A percentile compares a stretch with the other conserved stretches of the same genome.
phyloP scores from a whole-genome alignment of 2,329 filamentous ascomycete genomes.

The Furcasterigmium furcatum region DNA sequence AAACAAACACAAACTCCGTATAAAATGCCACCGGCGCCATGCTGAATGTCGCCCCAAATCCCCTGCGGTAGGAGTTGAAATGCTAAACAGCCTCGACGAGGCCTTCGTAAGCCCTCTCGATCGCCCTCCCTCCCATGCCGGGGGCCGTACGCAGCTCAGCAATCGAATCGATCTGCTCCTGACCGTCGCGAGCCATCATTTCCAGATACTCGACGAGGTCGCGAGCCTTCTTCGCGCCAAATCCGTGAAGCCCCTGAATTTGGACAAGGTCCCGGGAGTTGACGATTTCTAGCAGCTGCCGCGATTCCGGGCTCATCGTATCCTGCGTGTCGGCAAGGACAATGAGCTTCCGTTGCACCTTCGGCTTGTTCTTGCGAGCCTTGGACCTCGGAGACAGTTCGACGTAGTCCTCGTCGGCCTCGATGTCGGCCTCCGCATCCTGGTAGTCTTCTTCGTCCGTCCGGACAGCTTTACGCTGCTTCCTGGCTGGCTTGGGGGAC shows the following conservation, averaged over 20 bases:
- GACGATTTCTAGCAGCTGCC: constrained; percentile 64
- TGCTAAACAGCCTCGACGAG: constrained; percentile 22
- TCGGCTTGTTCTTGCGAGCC: constrained; percentile 24
- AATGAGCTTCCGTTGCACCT: neutral
- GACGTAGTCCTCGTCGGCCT: constrained; percentile 33
- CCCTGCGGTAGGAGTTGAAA: too few species aligned
- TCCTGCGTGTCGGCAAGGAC: neutral
- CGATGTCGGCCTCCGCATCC: constrained; percentile 37
- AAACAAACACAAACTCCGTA: too few species aligned
- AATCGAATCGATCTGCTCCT: constrained; percentile 41
- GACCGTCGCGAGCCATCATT: constrained; percentile 35
- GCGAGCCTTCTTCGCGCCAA: constrained; percentile 68
- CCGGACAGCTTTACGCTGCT: constrained; percentile 18
- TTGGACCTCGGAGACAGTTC: constrained; percentile 22
- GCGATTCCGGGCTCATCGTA: constrained; percentile 47
- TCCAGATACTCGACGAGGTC: constrained; percentile 57
- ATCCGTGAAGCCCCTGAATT: constrained; percentile 66
- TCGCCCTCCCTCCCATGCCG: constrained; percentile 52
- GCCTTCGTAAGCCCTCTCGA: constrained; percentile 55
- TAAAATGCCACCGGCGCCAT: neutral
- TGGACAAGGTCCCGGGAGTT: constrained; percentile 66
- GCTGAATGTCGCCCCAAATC: neutral
- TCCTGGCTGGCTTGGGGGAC: constrained; percentile 12
- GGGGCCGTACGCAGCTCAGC: constrained; percentile 50
- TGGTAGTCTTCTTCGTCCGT: constrained; percentile 36